Conservation (phyloP, 2,329 filamentous ascomycete species). For the Cercospora sp. region DNA sequence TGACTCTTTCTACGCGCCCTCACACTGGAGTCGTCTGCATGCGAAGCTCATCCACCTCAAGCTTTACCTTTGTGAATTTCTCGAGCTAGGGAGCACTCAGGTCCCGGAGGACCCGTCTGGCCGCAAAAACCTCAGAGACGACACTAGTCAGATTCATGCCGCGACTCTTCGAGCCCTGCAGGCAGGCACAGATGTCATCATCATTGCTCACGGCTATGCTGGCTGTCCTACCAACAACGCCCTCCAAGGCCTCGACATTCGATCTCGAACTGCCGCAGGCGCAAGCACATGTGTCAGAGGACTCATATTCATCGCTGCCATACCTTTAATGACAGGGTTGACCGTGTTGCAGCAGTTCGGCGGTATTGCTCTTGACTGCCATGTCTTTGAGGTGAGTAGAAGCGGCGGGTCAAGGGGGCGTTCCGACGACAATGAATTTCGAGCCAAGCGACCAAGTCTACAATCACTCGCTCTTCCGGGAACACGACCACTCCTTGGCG, state of each 20-base stretch:
- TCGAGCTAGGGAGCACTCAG: neutral
- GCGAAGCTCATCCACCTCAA: neutral
- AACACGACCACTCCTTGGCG: neutral
- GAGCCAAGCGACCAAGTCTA: neutral
- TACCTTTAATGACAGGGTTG: conserved; percentile 9
- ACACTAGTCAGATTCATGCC: neutral
- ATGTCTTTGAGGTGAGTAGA: conserved; percentile 7
- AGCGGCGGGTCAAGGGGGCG: neutral
- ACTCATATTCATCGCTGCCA: conserved; percentile 21
- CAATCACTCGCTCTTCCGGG: neutral
- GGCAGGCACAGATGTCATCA: conserved; percentile 30
- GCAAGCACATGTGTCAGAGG: conserved; percentile 18
- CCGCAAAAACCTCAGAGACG: neutral
- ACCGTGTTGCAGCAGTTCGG: conserved; percentile 16
- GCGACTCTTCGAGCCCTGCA: conserved; percentile 16
- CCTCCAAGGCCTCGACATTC: conserved; percentile 21
- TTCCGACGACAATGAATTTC: neutral
- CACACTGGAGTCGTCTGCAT: neutral
- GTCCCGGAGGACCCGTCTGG: neutral
- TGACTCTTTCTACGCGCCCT: neutral
- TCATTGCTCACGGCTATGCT: conserved; percentile 36
- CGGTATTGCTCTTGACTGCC: conserved; percentile 12
- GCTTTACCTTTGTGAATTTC: neutral
- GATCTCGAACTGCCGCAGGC: conserved; percentile 7
- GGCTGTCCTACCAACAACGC: conserved; percentile 31